Evolutionary conservation across 2,329 filamentous ascomycete genomes (phyloP), one percentile per base, ranked within the genome.

Genomic region (Dothiorella sarmentorum): DNA sequence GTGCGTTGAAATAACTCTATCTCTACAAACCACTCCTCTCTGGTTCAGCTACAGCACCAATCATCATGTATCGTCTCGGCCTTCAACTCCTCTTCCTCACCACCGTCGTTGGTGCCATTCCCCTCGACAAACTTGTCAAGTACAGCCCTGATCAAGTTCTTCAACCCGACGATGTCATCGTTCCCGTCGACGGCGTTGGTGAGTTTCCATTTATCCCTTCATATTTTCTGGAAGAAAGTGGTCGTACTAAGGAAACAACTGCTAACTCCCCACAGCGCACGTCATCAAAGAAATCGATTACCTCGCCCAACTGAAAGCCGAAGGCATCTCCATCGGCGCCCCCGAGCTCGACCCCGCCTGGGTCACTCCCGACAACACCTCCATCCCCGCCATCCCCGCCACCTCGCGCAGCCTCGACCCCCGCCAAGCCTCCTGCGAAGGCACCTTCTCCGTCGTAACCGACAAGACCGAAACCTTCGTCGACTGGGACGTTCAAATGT

Each of bases 401-500:
- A 15, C 17, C 13, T 7, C 15, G 24, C 43, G 13, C 17, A 2
- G 10, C 17, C 44, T 49, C 27, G 27, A 49, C 17, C 4, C 18
- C 7, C 44, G 44, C 5, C 44, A 49, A 17, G 27, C 44, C 4
- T 33, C 27, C 2, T 49, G 68, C 29, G 61, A 33, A 7, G 33
- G 40, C 10, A 43, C 47, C 26, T 27, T 42, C 20, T 63, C 57
- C 42, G 37, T 70, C 60, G 63, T 69, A 24, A 52, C 68, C 7
- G 65, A 65, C 45, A 62, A 65, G 37, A 59, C 63, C 24, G 53
- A 61, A 3, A 64, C 63, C 31, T 76, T 75, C 63, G 64, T 72
- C 20, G 73, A 73, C 63, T 75, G 74, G 74, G 74, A 76, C 58
- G 64, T 73, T 1, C 64, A 64, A 45, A 73, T 75, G 64, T 75